A percentile compares a stretch with the other conserved stretches of the same genome.
phyloP scores from a whole-genome alignment of 2,329 filamentous ascomycete genomes.

The Colletotrichum phormii region DNA sequence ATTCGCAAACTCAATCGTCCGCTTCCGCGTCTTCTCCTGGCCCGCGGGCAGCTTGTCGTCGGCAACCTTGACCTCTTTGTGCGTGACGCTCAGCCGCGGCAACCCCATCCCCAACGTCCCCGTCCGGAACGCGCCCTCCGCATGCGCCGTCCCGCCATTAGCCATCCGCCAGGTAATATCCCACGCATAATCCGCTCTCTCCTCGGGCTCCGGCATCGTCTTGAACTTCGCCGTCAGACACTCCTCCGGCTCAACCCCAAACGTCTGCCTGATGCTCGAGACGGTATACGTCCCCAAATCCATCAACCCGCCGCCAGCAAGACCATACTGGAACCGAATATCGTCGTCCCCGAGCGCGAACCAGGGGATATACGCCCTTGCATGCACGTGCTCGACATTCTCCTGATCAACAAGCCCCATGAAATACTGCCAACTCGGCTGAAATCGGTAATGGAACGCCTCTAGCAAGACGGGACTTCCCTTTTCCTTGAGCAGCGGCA shows the following conservation, averaged over 20 bases:
- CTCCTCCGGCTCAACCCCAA: conserved; percentile 51
- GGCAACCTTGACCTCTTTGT: conserved; percentile 28
- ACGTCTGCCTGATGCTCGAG: conserved; percentile 51
- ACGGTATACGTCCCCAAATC: conserved; percentile 55
- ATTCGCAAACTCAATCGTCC: conserved; percentile 45
- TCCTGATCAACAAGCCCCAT: conserved; percentile 50
- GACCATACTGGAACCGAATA: conserved; percentile 56
- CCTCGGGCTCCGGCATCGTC: conserved; percentile 44
- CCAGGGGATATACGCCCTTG: conserved; percentile 45
- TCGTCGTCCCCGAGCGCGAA: conserved; percentile 49
- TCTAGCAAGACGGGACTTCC: conserved; percentile 61
- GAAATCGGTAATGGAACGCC: conserved; percentile 64
- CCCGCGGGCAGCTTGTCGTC: conserved; percentile 37
- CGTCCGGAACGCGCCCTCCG: conserved; percentile 43
- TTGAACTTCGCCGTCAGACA: conserved; percentile 48
- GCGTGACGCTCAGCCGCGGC: conserved; percentile 41
- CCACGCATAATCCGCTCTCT: conserved; percentile 49
- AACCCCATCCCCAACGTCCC: neutral
- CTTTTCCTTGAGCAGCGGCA: conserved; percentile 46
- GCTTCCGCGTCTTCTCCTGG: conserved; percentile 41
- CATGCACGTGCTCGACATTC: conserved; percentile 50
- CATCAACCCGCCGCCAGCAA: conserved; percentile 56
- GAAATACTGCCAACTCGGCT: conserved; percentile 59
- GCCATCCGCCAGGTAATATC: conserved; percentile 52
- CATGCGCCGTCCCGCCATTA: conserved; percentile 50